A percentile compares a stretch with the other conserved stretches of the same genome.
Evolutionary conservation across 73 alveolate genomes (phyloP).

Genomic region (Paramecium sexaurelia): DNA sequence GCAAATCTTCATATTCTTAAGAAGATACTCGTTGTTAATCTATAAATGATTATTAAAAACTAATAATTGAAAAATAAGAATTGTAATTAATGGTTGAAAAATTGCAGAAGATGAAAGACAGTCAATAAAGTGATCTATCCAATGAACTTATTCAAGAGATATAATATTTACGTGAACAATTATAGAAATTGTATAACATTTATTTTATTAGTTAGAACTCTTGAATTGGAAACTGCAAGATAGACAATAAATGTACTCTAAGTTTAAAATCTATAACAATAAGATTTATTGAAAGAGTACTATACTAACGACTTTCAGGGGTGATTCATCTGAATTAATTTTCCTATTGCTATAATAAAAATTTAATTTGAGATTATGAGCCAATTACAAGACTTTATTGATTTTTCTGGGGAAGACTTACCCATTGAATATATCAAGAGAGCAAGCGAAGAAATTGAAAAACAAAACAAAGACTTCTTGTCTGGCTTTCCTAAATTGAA

Average conservation of each 20-base stretch:
- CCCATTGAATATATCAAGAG: neutral
- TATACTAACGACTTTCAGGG: neutral
- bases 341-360: slow-evolving; percentile 14
- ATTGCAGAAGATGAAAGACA: neutral
- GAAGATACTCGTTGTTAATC: neutral
- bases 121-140: neutral
- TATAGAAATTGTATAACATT: neutral
- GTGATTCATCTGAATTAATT: neutral
- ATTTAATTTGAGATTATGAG: slow-evolving; percentile 9
- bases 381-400: neutral
- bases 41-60: neutral
- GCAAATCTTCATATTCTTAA: neutral
- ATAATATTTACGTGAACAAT: neutral
- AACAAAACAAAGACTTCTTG: neutral
- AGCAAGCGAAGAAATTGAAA: neutral
- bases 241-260: neutral
- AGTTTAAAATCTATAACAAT: neutral
- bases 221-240: neutral
- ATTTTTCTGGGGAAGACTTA: neutral
- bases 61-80: neutral
- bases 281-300: neutral
- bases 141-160: neutral
- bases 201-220: neutral
- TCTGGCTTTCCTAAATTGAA: neutral
- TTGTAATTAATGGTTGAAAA: neutral